A percentile compares a stretch with the other conserved stretches of the same genome.
Conservation (phyloP, 305 asterid genomes). For the Rubia peregrina region DNA sequence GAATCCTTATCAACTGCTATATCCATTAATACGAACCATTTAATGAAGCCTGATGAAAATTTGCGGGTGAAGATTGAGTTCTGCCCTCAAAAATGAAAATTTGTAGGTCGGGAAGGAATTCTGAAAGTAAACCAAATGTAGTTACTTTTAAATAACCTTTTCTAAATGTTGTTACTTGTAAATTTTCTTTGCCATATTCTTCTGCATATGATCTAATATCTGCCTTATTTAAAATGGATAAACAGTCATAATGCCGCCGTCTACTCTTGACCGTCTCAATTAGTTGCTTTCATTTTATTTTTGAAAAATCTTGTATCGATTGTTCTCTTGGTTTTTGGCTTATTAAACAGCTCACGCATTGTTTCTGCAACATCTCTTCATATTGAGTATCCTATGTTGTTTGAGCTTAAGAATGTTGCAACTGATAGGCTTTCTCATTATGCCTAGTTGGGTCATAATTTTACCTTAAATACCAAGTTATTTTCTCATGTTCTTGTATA, state of each 20-base stretch:
- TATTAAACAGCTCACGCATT: slow-evolving; percentile 1
- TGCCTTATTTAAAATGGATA: slow-evolving; percentile 12
- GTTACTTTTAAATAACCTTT: not conserved
- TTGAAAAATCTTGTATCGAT: slow-evolving; percentile 11
- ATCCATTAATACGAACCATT: no score
- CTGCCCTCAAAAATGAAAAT: no score
- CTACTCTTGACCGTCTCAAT: slow-evolving; percentile 96
- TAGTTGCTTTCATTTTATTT: slow-evolving; percentile 24
- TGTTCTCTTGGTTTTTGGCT: not conserved
- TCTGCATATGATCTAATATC: slow-evolving; percentile 17
- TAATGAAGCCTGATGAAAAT: no score
- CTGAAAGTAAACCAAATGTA: no score
- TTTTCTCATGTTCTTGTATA: no score
- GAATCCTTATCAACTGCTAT: no score
- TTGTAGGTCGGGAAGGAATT: no score
- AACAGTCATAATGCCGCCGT: slow-evolving; percentile 83
- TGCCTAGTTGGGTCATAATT: slow-evolving; percentile 16
- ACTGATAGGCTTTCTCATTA: slow-evolving; percentile 81
- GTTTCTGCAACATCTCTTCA: slow-evolving; percentile 75
- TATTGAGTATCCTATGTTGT: slow-evolving; percentile 92
- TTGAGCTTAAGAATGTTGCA: slow-evolving; percentile 76
- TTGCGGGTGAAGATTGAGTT: no score
- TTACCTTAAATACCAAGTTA: no score
- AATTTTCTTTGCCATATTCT: slow-evolving; percentile 9
- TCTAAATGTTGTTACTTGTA: slow-evolving; percentile 6